Conservation (phyloP, 1,284 basidiomycete species). For the Pseudozyma tsukubaensis region DNA sequence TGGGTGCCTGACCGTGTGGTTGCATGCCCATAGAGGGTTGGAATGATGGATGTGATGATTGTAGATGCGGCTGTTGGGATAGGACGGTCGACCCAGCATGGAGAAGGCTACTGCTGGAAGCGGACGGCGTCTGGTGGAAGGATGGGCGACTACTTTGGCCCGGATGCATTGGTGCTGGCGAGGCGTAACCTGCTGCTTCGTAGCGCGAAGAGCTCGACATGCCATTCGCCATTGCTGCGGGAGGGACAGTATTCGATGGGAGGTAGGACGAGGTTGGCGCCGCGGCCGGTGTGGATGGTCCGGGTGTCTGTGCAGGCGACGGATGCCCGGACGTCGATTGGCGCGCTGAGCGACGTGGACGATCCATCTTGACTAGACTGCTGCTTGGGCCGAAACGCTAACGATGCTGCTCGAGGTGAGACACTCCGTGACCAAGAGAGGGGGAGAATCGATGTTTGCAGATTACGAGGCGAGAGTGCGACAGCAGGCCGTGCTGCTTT, state of each 20-base stretch:
- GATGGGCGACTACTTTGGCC: constrained; percentile 6
- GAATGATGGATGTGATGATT: constrained; percentile 11
- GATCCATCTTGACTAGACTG: constrained; percentile 26
- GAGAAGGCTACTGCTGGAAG: constrained; percentile 21
- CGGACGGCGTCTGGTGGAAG: constrained; percentile 25
- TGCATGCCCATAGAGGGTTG: constrained; percentile 5
- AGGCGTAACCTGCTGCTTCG: constrained; percentile 24
- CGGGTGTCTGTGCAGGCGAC: constrained; percentile 26
- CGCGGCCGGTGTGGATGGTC: constrained; percentile 12
- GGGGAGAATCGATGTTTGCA: too few species aligned
- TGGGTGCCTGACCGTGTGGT: constrained; percentile 9
- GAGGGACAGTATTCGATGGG: constrained; percentile 11
- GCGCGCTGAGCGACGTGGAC: constrained; percentile 44
- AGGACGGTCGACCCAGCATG: constrained; percentile 19
- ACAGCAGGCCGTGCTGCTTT: not conserved
- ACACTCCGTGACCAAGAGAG: not conserved
- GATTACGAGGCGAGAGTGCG: not conserved
- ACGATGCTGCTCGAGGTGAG: not conserved
- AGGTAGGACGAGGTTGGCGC: constrained; percentile 2
- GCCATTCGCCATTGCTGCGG: constrained; percentile 34
- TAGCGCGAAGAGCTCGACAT: constrained; percentile 26
- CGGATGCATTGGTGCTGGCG: constrained; percentile 16
- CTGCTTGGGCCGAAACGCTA: not conserved
- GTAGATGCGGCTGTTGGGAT: constrained; percentile 23
- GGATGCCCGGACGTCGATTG: constrained; percentile 37